Percentiles rank a stretch among this genome's conserved stretches.
Evolutionary conservation across 495 filamentous ascomycete genomes (phyloP).

Genomic region (Neurospora africana): DNA sequence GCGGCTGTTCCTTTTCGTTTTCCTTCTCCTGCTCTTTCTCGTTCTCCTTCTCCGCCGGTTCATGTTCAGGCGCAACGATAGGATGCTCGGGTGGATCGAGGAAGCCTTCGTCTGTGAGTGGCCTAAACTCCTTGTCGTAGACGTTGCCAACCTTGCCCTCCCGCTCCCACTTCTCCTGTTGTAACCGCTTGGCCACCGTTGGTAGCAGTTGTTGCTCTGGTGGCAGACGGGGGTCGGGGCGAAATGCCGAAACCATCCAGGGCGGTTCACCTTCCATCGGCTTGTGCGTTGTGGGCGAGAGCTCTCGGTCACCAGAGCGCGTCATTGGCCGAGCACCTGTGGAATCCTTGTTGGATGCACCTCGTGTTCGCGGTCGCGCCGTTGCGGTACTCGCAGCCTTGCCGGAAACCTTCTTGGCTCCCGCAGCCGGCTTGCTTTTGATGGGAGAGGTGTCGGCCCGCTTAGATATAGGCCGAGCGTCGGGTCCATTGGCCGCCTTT

Average conservation of each 20-base stretch:
- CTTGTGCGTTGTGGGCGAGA: slow-evolving; percentile 40
- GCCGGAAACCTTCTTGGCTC: slow-evolving; percentile 30
- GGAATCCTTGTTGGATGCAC: slow-evolving; percentile 41
- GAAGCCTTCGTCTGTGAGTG: slow-evolving; percentile 51
- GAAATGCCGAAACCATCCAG: slow-evolving; percentile 91
- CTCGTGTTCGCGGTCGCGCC: slow-evolving; percentile 54
- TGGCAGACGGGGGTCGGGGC: slow-evolving; percentile 86
- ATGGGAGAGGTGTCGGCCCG: slow-evolving; percentile 38
- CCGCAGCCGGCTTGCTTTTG: slow-evolving; percentile 21
- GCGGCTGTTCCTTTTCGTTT: slow-evolving; percentile 25
- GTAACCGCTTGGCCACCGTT: slow-evolving; percentile 80
- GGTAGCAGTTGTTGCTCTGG: slow-evolving; percentile 93
- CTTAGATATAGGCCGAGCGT: slow-evolving; percentile 29
- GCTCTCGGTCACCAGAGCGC: slow-evolving; percentile 39
- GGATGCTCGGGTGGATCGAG: slow-evolving; percentile 34
- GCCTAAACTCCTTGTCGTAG: slow-evolving; percentile 75
- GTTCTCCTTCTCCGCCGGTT: slow-evolving; percentile 5
- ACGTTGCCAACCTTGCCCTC: slow-evolving; percentile 73
- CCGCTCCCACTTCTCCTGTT: slow-evolving; percentile 90
- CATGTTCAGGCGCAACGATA: slow-evolving; percentile 6
- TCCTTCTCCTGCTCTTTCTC: slow-evolving; percentile 24
- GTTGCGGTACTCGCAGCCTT: slow-evolving; percentile 30
- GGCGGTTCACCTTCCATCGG: slow-evolving; percentile 90
- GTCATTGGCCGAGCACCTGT: slow-evolving; percentile 45
- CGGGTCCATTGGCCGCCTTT: slow-evolving; percentile 27